Base-by-base conservation (phyloP, 768 basidiomycete species). In the Leccinum pellstonianum region DNA sequence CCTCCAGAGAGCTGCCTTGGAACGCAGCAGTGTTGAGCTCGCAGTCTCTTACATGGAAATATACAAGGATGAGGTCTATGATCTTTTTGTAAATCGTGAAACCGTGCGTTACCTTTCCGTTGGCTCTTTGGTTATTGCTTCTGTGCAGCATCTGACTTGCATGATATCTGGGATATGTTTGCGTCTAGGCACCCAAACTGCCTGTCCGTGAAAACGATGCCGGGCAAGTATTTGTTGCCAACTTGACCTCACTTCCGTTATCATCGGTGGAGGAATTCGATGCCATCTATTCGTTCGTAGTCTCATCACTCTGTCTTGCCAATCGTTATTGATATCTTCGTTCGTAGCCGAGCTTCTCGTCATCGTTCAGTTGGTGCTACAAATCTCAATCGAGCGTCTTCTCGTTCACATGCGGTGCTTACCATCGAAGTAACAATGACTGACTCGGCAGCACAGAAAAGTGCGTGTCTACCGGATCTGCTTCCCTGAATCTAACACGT, bases 51-150 rank as follows among this genome's bases (percentile, higher is more conserved):
- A 94, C 62, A 90, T 92, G 84, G 93, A 95, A 71, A 92, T 95
- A 55, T 92, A 94, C 75, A 91, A 91, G 68, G 93, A 95, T 68
- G 93, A 95, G 62, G 88, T 90, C 3, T 95, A 91, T 66, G 93
- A 95, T 69, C 81, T 96, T 25, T 80, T 95, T 3, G 90, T 90
- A 1, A 78, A 82, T 54, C 79, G 88, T 54, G 88, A 88, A 58
- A 84, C 80, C 56, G 88, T 88, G 66, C 21, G 84, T 78, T 29
- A 17, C 29, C 3, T 50, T 49, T n/a, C 19, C 3, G 31, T 35
- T 27, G n/a, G 23, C 19, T 31, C 31, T 27, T 7, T 11, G 19
- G 3, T 31, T 25, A 6, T 47, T 17, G 14, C 38, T 50, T 17
- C n/a, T 8, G 9, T 14, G 21, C 41, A 51, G 27, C 27, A 38